These are phyloP conservation scores for Kodamaea hsintzibuensis DNA, from an alignment of 805 yeast species.

Conservation along the genomic window DNA sequence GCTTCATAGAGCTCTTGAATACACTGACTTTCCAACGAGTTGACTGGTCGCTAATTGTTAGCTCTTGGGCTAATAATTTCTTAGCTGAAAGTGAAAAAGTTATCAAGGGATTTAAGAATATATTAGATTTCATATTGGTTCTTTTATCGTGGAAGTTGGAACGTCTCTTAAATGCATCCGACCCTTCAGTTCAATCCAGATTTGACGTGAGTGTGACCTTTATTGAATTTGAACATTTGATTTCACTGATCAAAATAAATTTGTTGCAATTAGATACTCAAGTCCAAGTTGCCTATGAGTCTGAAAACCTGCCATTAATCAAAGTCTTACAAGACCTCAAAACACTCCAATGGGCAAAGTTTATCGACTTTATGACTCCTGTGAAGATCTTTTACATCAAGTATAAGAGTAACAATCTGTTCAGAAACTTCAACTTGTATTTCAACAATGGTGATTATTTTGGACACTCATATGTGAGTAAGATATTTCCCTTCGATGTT, in stretches of 20 bases:
- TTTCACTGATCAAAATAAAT: conserved; percentile 10
- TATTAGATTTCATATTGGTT: conserved; percentile 28
- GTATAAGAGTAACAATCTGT: conserved; percentile 20
- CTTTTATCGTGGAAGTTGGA: conserved; percentile 38
- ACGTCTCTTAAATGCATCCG: conserved; percentile 26
- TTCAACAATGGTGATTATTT: conserved; percentile 23
- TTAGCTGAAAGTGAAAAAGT: conserved; percentile 14
- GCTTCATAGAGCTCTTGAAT: conserved; percentile 14
- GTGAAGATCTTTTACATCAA: conserved; percentile 36
- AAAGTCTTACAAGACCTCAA: conserved; percentile 25
- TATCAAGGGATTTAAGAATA: conserved; percentile 16
- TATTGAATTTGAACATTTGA: conserved; percentile 18
- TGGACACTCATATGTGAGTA: conserved; percentile 18
- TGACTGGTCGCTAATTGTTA: conserved; percentile 20
- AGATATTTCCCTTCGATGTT: conserved; percentile 27
- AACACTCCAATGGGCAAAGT: conserved; percentile 23
- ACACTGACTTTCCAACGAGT: conserved; percentile 17
- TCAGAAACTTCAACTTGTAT: conserved; percentile 34
- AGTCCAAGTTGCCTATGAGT: conserved; percentile 7
- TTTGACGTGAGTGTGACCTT: conserved; percentile 26
- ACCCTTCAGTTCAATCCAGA: conserved; percentile 19
- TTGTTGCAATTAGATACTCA: conserved; percentile 4
- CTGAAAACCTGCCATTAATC: conserved; percentile 12
- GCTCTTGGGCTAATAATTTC: conserved; percentile 23
- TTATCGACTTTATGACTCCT: conserved; percentile 35